Percentiles rank a stretch among this genome's conserved stretches.
phyloP scores from a whole-genome alignment of 2,329 filamentous ascomycete genomes.

The Helminthosporium solani region DNA sequence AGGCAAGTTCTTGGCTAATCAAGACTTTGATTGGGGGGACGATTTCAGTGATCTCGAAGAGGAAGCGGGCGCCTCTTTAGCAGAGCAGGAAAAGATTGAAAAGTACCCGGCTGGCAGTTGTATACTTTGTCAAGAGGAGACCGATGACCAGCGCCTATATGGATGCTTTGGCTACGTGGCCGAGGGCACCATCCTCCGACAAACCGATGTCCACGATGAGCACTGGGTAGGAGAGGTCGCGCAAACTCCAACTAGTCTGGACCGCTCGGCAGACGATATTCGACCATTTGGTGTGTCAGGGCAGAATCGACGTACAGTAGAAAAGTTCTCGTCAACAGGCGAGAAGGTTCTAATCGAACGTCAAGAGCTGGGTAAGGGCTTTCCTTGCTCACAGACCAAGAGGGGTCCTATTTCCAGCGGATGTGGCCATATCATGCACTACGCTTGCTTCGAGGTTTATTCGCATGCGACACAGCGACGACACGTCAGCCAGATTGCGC shows the following conservation, averaged over 20 bases:
- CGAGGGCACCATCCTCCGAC: constrained; percentile 80
- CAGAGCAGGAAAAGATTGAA: constrained; percentile 73
- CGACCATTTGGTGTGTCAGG: constrained; percentile 89
- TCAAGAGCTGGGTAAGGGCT: constrained; percentile 86
- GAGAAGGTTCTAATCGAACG: constrained; percentile 71
- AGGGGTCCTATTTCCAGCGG: constrained; percentile 82
- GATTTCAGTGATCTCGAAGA: constrained; percentile 75
- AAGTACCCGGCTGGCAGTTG: constrained; percentile 92
- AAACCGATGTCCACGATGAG: constrained; percentile 78
- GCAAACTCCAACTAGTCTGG: constrained; percentile 76
- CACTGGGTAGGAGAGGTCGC: constrained; percentile 84
- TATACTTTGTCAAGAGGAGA: constrained; percentile 95
- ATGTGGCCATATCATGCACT: constrained; percentile 99
- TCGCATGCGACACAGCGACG: constrained; percentile 79
- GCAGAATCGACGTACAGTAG: constrained; percentile 76
- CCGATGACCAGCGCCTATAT: constrained; percentile 82
- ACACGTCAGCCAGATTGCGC: constrained; percentile 88
- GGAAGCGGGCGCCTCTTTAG: constrained; percentile 56
- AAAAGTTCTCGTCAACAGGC: constrained; percentile 73
- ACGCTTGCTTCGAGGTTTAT: constrained; percentile 90
- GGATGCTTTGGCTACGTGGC: constrained; percentile 90
- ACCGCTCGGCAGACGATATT: constrained; percentile 77
- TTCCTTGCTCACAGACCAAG: constrained; percentile 66
- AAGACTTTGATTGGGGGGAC: constrained; percentile 84
- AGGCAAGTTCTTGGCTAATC: constrained; percentile 87